Percentiles rank a stretch among this genome's conserved stretches.
Evolutionary conservation across 768 basidiomycete species (phyloP).

Genomic region (Leucocoprinus birnbaumii): DNA sequence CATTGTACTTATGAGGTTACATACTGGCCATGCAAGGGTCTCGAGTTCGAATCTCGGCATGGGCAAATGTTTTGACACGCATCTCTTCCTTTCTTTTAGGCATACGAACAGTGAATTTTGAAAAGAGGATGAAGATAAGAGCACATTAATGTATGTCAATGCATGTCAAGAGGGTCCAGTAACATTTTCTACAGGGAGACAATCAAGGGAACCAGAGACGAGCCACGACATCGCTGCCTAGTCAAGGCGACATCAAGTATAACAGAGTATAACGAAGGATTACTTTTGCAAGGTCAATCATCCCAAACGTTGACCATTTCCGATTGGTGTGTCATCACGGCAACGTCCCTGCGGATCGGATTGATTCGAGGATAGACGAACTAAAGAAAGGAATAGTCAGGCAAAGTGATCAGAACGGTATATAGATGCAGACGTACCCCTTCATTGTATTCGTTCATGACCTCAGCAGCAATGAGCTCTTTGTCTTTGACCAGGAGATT

Average conservation of each 20-base stretch:
- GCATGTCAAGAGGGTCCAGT: too few relatives aligned
- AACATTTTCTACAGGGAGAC: too few relatives aligned
- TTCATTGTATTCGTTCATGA: slow-evolving; percentile 82
- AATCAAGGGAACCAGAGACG: too few relatives aligned
- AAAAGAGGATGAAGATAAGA: too few relatives aligned
- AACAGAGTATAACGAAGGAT: neutral
- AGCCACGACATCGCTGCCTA: too few relatives aligned
- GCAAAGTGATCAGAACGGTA: neutral
- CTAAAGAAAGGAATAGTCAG: slow-evolving; percentile 32
- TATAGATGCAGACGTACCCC: slow-evolving; percentile 46
- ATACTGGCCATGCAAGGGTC: slow-evolving; percentile 47
- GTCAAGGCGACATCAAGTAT: too few relatives aligned
- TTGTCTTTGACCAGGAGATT: slow-evolving; percentile 70
- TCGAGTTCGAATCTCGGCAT: slow-evolving; percentile 54
- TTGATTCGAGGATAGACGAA: slow-evolving; percentile 84
- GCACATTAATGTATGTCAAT: too few relatives aligned
- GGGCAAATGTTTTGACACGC: slow-evolving; percentile 34
- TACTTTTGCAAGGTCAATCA: slow-evolving; percentile 19
- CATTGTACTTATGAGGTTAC: slow-evolving; percentile 58
- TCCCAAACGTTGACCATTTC: slow-evolving; percentile 69
- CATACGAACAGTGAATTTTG: too few relatives aligned
- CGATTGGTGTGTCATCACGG: slow-evolving; percentile 83
- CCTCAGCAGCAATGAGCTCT: slow-evolving; percentile 72
- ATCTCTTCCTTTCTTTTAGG: too few relatives aligned
- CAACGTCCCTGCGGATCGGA: slow-evolving; percentile 71